Evolutionary conservation across 1,284 basidiomycete species (phyloP).

Genomic region (Tilletia walkeri): DNA sequence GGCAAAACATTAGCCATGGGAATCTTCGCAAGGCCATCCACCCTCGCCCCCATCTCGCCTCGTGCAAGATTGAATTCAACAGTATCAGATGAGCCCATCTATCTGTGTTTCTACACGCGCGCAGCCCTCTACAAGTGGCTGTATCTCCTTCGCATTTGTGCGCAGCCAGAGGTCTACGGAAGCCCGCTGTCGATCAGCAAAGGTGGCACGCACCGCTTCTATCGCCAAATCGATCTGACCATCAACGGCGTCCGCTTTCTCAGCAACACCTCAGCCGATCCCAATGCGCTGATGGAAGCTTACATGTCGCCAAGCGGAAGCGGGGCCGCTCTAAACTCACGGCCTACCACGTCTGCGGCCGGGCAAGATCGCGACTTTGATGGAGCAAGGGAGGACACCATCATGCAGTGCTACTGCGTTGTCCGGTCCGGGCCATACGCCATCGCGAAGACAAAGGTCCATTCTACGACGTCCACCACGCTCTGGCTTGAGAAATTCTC

Average conservation of each 20-base stretch:
- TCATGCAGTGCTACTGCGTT: conserved; percentile 40
- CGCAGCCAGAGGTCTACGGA: conserved; percentile 39
- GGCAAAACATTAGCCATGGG: conserved; percentile 32
- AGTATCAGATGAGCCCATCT: conserved; percentile 32
- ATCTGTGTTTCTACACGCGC: conserved; percentile 32
- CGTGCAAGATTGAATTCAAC: background rate
- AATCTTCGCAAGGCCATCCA: conserved; percentile 34
- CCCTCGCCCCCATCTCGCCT: conserved; percentile 19
- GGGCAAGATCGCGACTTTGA: conserved; percentile 23
- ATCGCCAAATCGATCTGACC: conserved; percentile 41
- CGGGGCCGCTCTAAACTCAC: conserved; percentile 28
- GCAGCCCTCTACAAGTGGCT: conserved; percentile 31
- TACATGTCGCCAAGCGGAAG: conserved; percentile 20
- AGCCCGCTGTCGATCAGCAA: conserved; percentile 21
- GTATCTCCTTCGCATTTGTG: conserved; percentile 33
- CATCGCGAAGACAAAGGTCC: conserved; percentile 36
- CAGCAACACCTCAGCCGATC: conserved; percentile 22
- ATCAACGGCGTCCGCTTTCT: conserved; percentile 23
- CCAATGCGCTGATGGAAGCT: conserved; percentile 23
- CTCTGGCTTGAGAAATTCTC: conserved; percentile 38
- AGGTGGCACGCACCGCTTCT: conserved; percentile 38
- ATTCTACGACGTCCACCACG: conserved; percentile 19
- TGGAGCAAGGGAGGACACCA: conserved; percentile 14
- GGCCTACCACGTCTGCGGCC: conserved; percentile 21
- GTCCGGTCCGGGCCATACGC: conserved; percentile 38